Conservation (phyloP, 2,329 filamentous ascomycete species). For the Rutstroemia sp. region DNA sequence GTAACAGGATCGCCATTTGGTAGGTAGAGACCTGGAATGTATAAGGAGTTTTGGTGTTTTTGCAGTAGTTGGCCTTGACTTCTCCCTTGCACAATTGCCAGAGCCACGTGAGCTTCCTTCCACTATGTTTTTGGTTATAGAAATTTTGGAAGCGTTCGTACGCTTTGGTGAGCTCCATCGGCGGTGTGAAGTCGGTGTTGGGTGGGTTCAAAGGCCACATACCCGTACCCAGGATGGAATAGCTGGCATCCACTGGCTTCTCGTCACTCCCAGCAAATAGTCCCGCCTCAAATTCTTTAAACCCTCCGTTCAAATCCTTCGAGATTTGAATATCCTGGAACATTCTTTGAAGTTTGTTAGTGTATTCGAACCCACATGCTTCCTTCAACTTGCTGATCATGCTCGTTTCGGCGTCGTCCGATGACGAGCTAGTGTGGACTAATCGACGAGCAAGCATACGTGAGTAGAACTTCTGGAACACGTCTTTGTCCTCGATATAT, state of each 20-base stretch:
- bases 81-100: slow-evolving; percentile 99
- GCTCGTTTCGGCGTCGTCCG: slow-evolving; percentile 93
- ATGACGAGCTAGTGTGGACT: slow-evolving; percentile 91
- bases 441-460: slow-evolving; percentile 91
- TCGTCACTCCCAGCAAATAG: slow-evolving; percentile 55
- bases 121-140: slow-evolving; percentile 94
- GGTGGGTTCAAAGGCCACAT: slow-evolving; percentile 94
- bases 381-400: slow-evolving; percentile 99
- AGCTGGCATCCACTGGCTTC: slow-evolving; percentile 75
- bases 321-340: slow-evolving; percentile 99
- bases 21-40: slow-evolving; percentile 97
- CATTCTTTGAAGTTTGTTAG: slow-evolving; percentile 98
- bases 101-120: slow-evolving; percentile 93
- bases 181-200: slow-evolving; percentile 81
- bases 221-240: slow-evolving; percentile 88
- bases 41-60: slow-evolving; percentile 80
- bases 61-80: slow-evolving; percentile 88
- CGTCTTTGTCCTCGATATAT: slow-evolving; percentile 99
- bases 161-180: slow-evolving; percentile 74
- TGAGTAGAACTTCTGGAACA: slow-evolving; percentile 99
- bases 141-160: slow-evolving; percentile 85
- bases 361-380: slow-evolving; percentile 97
- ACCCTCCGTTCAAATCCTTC: slow-evolving; percentile 88
- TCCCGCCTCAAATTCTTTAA: slow-evolving; percentile 68
- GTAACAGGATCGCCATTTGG: slow-evolving; percentile 90